A percentile compares a stretch with the other conserved stretches of the same genome.
Conservation (phyloP, 2,329 filamentous ascomycete species). For the Penicillium digitatum region DNA sequence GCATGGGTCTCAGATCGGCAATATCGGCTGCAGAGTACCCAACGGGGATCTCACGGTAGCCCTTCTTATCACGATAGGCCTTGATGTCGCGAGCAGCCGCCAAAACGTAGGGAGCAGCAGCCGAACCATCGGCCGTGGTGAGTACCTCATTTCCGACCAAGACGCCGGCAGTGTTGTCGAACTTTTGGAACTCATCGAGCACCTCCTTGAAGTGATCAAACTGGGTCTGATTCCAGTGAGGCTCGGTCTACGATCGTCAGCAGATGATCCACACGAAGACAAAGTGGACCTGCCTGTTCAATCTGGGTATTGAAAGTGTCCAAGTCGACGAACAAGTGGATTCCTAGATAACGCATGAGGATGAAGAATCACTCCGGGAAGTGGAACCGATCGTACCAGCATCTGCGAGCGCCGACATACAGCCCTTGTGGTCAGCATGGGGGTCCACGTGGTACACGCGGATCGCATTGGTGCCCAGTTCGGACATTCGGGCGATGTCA, state of each 20-base stretch:
- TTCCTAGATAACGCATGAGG: not conserved
- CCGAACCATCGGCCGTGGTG: constrained; percentile 47
- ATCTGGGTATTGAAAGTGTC: constrained; percentile 51
- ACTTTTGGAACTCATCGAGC: constrained; percentile 72
- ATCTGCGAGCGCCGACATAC: constrained; percentile 75
- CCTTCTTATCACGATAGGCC: constrained; percentile 69
- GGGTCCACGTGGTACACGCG: constrained; percentile 85
- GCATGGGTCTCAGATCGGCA: constrained; percentile 60
- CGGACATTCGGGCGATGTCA: constrained; percentile 73
- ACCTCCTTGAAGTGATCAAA: constrained; percentile 64
- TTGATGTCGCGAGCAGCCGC: constrained; percentile 78
- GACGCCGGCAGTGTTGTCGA: constrained; percentile 76
- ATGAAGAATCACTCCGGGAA: not conserved
- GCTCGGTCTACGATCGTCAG: constrained; percentile 45
- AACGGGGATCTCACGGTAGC: constrained; percentile 75
- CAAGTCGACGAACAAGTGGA: constrained; percentile 80
- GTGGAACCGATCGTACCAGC: constrained; percentile 53
- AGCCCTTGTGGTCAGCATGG: constrained; percentile 65
- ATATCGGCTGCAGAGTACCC: constrained; percentile 89
- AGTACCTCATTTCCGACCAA: constrained; percentile 87
- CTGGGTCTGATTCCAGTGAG: constrained; percentile 71
- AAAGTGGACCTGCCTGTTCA: constrained; percentile 31
- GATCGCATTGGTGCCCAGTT: constrained; percentile 75
- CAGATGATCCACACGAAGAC: not conserved
- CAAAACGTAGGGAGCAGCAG: constrained; percentile 76